Conservation (phyloP, 495 filamentous ascomycete species). For the Apiosordaria backusii region DNA sequence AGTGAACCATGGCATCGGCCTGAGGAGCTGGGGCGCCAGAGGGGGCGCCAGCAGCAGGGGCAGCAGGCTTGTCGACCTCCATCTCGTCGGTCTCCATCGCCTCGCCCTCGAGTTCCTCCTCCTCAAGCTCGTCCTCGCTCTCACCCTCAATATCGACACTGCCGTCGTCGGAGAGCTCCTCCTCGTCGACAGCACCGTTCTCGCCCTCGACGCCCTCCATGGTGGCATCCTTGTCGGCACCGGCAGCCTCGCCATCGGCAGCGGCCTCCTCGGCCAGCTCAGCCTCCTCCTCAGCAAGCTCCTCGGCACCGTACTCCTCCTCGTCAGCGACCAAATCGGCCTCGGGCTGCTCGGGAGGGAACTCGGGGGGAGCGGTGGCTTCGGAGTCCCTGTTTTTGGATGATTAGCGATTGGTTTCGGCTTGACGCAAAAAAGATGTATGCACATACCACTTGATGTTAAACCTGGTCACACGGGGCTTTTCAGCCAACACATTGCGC, state of each 20-base stretch:
- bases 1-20: slow-evolving; percentile 20
- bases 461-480: slow-evolving; percentile 94
- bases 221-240: slow-evolving; percentile 65
- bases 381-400: slow-evolving; percentile 74
- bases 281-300: slow-evolving; percentile 63
- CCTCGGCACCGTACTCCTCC: slow-evolving; percentile 84
- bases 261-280: slow-evolving; percentile 38
- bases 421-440: neutral
- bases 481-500: slow-evolving; percentile 90
- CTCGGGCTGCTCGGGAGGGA: slow-evolving; percentile 95
- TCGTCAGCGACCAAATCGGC: slow-evolving; percentile 84
- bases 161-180: slow-evolving; percentile 81
- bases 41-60: slow-evolving; percentile 7
- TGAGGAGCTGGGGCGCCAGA: slow-evolving; percentile 1
- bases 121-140: slow-evolving; percentile 75
- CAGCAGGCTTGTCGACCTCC: slow-evolving; percentile 57
- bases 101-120: slow-evolving; percentile 78
- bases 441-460: slow-evolving; percentile 91
- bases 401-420: slow-evolving; percentile 18
- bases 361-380: slow-evolving; percentile 91
- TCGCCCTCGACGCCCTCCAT: slow-evolving; percentile 72
- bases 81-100: slow-evolving; percentile 48
- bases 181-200: slow-evolving; percentile 54
- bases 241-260: slow-evolving; percentile 36
- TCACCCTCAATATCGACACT: slow-evolving; percentile 96